A percentile compares a stretch with the other conserved stretches of the same genome.
These are phyloP conservation scores for Salvia rosmarinus DNA, from an alignment of 257 asterid genomes.

Conservation along the genomic window DNA sequence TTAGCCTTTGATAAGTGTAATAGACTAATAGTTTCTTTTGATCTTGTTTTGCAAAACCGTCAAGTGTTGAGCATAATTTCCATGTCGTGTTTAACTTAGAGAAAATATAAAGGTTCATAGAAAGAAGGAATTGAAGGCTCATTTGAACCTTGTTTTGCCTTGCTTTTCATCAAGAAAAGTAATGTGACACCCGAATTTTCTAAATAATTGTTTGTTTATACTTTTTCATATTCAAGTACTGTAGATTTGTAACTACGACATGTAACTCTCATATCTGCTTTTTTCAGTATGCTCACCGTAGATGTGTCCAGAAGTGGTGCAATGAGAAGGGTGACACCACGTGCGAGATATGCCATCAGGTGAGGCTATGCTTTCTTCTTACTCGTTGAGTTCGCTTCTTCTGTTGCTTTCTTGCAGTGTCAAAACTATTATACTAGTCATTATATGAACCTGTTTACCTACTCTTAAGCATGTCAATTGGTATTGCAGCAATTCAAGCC, in stretches of 20 bases:
- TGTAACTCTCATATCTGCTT: constrained; percentile 18
- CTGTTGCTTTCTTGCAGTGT: not conserved
- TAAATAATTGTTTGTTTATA: not conserved
- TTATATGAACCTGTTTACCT: not conserved
- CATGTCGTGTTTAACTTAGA: not conserved
- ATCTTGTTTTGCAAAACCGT: not conserved
- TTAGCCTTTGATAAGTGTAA: constrained; percentile 1
- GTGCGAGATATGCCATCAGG: constrained; percentile 99
- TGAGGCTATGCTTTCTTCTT: constrained; percentile 30
- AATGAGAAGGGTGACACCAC: constrained; percentile 95
- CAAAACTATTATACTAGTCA: not conserved
- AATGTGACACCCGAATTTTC: not conserved
- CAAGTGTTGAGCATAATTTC: not conserved
- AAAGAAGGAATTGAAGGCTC: not conserved
- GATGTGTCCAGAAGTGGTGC: constrained; percentile 95
- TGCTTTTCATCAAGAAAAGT: not conserved
- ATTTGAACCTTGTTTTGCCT: not conserved
- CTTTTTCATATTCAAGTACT: not conserved
- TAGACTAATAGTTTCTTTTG: not conserved
- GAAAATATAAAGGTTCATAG: not conserved
- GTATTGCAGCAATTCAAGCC: constrained; percentile 80
- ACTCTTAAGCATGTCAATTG: constrained; percentile 12
- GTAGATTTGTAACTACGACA: not conserved
- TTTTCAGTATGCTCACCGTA: constrained; percentile 92
- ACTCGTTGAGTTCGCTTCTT: not conserved